phyloP scores from a whole-genome alignment of 352 stramenopile genomes.

The Phytophthora vignae region DNA sequence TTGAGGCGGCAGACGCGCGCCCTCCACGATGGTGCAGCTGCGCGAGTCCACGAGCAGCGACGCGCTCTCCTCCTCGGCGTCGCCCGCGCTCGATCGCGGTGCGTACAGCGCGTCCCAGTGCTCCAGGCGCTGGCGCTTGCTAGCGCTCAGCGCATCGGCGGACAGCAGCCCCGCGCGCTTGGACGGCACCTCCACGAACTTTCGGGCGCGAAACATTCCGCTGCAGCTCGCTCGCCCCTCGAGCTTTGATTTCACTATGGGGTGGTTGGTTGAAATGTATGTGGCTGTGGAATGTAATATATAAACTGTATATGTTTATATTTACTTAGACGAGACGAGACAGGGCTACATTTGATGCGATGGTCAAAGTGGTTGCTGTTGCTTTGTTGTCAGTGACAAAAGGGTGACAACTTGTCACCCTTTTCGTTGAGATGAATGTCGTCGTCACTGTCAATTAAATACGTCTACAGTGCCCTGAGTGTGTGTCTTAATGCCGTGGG shows the following conservation, averaged over 20 bases:
- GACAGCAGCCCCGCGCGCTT: slow-evolving; percentile 66
- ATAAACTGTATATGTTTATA: slow-evolving; percentile 8
- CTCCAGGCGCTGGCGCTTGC: slow-evolving; percentile 78
- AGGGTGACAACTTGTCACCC: too few relatives aligned
- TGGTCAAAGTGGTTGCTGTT: neutral
- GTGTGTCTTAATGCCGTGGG: neutral
- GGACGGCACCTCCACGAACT: slow-evolving; percentile 65
- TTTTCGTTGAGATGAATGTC: neutral
- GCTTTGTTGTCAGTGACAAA: too few relatives aligned
- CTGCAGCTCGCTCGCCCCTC: too few relatives aligned
- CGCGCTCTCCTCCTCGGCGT: slow-evolving; percentile 23
- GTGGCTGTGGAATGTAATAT: slow-evolving; percentile 7
- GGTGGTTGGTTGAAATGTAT: neutral
- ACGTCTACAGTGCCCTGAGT: slow-evolving; percentile 34
- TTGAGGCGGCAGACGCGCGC: slow-evolving; percentile 45
- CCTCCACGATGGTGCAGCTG: slow-evolving; percentile 60
- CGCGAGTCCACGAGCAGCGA: slow-evolving; percentile 63
- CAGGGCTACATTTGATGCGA: slow-evolving; percentile 4
- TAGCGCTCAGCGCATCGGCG: slow-evolving; percentile 41
- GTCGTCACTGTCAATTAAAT: slow-evolving; percentile 39
- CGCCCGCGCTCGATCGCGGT: slow-evolving; percentile 15
- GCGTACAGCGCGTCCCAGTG: slow-evolving; percentile 34
- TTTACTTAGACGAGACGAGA: neutral
- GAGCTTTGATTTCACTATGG: neutral
- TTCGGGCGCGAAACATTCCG: slow-evolving; percentile 78